A percentile compares a stretch with the other conserved stretches of the same genome.
Evolutionary conservation across 1,284 basidiomycete genomes (phyloP).

Genomic region (Irpex lacteus): DNA sequence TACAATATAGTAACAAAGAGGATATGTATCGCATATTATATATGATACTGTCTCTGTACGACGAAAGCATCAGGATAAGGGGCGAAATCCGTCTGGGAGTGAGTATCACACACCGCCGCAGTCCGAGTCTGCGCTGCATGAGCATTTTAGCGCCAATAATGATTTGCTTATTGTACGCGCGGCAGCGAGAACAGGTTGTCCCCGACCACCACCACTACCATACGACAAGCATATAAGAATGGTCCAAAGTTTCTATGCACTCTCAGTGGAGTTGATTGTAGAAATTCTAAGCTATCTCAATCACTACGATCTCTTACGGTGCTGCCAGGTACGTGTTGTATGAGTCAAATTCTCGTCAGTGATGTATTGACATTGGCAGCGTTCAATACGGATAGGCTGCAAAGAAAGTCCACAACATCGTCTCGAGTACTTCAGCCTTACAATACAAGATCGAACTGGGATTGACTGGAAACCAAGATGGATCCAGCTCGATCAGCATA

Average conservation of each 20-base stretch:
- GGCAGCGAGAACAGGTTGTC: neutral
- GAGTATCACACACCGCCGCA: no score
- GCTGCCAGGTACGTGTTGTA: constrained; percentile 9
- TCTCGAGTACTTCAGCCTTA: constrained; percentile 3
- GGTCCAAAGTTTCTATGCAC: constrained; percentile 1
- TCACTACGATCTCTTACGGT: constrained; percentile 10
- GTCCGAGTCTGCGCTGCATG: neutral
- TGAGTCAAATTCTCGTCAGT: neutral
- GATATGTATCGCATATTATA: no score
- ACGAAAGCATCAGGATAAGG: no score
- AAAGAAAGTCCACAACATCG: neutral
- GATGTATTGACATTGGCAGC: neutral
- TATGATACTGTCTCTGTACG: no score
- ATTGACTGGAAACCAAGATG: constrained; percentile 10
- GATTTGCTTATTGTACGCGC: no score
- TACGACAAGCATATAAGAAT: neutral
- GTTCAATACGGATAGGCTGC: constrained; percentile 1
- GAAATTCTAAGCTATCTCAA: constrained; percentile 14
- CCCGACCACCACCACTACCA: neutral
- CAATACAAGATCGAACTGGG: constrained; percentile 11
- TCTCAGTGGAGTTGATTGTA: constrained; percentile 12
- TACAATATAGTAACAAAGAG: no score
- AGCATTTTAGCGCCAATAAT: no score
- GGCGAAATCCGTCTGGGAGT: no score
- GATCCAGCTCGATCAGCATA: neutral